Evolutionary conservation across 345 rosid species (phyloP).

Genomic region (Lenwebbia sp.): DNA sequence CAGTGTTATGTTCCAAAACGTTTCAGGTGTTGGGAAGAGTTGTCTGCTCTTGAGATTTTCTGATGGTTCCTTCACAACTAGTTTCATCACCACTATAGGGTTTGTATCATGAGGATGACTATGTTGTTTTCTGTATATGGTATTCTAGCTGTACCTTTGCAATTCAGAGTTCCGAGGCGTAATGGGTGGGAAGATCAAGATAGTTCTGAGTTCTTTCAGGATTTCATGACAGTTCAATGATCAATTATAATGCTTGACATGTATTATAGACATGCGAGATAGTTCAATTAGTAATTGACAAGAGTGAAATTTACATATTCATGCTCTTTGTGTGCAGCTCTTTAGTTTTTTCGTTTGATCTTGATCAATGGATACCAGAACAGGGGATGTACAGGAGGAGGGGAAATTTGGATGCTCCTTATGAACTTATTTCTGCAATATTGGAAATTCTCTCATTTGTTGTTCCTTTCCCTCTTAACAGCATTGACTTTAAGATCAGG

Average conservation of each 20-base stretch:
- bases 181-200: background rate
- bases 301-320: background rate
- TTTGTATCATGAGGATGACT: constrained; percentile 7
- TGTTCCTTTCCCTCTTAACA: background rate
- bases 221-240: background rate
- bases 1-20: background rate
- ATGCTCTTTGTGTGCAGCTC: background rate
- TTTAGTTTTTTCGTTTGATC: background rate
- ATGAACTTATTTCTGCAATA: background rate
- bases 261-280: background rate
- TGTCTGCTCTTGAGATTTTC: constrained; percentile 91
- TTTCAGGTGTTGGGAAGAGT: constrained; percentile 45
- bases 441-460: background rate
- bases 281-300: background rate
- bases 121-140: background rate
- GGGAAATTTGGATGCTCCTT: background rate
- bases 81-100: constrained; percentile 98
- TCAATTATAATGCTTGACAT: background rate
- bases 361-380: background rate
- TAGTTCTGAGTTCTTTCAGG: background rate
- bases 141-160: background rate
- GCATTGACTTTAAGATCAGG: constrained; percentile 10
- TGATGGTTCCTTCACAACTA: constrained; percentile 92
- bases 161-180: background rate
- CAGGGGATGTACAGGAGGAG: background rate